These are phyloP conservation scores for Thuja plicata DNA, from an alignment of 83 land plant genomes.

Conservation along the genomic window DNA sequence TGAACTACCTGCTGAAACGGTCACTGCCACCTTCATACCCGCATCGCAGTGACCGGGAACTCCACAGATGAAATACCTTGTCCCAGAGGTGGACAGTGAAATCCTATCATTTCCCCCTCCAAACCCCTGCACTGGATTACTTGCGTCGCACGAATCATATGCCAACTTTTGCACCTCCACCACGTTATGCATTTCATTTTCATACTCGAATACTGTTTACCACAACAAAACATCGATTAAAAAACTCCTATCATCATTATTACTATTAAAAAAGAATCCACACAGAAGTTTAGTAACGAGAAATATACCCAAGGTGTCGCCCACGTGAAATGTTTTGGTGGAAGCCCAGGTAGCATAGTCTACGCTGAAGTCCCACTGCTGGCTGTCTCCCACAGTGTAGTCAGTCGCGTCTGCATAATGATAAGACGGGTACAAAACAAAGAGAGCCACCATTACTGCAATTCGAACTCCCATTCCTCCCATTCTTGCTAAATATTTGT, in stretches of 20 bases:
- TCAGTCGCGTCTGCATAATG: too few relatives aligned
- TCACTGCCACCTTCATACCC: too few relatives aligned
- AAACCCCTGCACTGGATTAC: constrained; percentile 1
- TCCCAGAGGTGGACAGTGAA: constrained; percentile 32
- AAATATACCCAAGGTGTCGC: constrained; percentile 50
- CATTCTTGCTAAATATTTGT: too few relatives aligned
- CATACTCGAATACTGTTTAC: constrained; percentile 30
- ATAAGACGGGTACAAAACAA: too few relatives aligned
- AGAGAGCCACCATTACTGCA: too few relatives aligned
- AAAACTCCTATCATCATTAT: too few relatives aligned
- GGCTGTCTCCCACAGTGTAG: too few relatives aligned
- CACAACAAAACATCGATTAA: not conserved
- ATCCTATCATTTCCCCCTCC: constrained; percentile 38
- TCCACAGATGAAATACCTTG: constrained; percentile 49
- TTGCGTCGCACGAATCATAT: constrained; percentile 31
- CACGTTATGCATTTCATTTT: constrained; percentile 13
- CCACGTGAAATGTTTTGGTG: constrained; percentile 46
- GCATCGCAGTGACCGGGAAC: constrained; percentile 45
- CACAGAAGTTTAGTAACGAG: not conserved
- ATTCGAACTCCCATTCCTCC: too few relatives aligned
- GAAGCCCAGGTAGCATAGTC: constrained; percentile 28
- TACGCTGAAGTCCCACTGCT: too few relatives aligned
- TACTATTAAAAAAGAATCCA: not conserved
- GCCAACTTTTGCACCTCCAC: constrained; percentile 33
- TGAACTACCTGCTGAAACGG: too few relatives aligned